These are phyloP conservation scores for Entomortierella lignicola DNA, from an alignment of 192 early-diverging fungal species.

Conservation along the genomic window DNA sequence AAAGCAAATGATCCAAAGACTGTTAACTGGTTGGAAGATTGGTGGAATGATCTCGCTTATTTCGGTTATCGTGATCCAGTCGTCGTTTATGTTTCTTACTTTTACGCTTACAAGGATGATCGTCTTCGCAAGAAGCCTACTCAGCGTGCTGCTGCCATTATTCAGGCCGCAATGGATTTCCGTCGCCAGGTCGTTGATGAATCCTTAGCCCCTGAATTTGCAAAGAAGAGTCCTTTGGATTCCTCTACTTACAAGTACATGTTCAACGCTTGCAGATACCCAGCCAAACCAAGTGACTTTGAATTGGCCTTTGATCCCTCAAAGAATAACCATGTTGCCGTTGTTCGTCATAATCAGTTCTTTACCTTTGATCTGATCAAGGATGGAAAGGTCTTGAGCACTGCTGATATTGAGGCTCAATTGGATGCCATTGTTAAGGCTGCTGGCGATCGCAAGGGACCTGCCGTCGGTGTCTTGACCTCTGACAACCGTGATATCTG, in stretches of 20 bases:
- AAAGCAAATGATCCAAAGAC: constrained; percentile 77
- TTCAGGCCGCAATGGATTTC: constrained; percentile 92
- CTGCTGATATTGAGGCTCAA: constrained; percentile 82
- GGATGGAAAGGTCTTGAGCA: constrained; percentile 83
- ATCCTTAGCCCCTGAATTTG: constrained; percentile 79
- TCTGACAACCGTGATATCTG: constrained; percentile 95
- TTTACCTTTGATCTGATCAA: constrained; percentile 79
- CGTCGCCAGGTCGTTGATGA: constrained; percentile 79
- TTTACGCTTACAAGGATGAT: constrained; percentile 94
- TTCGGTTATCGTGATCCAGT: constrained; percentile 95
- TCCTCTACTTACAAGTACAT: constrained; percentile 94
- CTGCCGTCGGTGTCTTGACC: constrained; percentile 88
- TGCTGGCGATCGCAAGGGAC: constrained; percentile 75
- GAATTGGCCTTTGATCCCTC: constrained; percentile 78
- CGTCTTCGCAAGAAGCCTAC: constrained; percentile 79
- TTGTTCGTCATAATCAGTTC: constrained; percentile 94
- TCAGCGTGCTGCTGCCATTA: constrained; percentile 88
- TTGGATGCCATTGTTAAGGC: constrained; percentile 51
- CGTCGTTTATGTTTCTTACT: constrained; percentile 97
- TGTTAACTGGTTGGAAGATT: constrained; percentile 94
- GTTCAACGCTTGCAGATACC: constrained; percentile 97
- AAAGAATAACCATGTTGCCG: constrained; percentile 85
- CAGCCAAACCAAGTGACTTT: constrained; percentile 85
- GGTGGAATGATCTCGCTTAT: constrained; percentile 98
- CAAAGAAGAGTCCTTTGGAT: constrained; percentile 82